Conservation (phyloP, 2,329 filamentous ascomycete species). For the Exophiala oligosperma region DNA sequence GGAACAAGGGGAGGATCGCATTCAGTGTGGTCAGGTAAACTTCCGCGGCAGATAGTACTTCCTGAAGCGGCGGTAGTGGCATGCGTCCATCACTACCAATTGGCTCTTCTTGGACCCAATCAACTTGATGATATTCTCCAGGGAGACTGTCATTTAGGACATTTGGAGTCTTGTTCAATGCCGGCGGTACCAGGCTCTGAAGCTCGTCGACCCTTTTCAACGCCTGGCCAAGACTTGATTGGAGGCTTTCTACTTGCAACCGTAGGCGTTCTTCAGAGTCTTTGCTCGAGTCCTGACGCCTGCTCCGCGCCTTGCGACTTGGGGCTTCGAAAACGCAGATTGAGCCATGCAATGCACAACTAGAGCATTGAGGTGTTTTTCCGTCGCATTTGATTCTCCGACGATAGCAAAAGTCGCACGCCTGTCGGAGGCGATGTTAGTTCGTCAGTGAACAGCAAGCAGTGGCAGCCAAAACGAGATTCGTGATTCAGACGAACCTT, state of each 20-base stretch:
- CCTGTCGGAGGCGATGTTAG: conserved; percentile 4
- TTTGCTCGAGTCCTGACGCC: conserved; percentile 1
- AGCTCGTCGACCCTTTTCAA: conserved; percentile 3
- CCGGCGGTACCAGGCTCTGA: neutral
- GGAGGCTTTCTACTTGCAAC: conserved; percentile 2
- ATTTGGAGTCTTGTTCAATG: neutral
- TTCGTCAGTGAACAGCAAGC: neutral
- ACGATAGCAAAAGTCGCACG: conserved; percentile 38
- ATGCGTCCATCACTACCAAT: neutral
- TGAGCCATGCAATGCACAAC: conserved; percentile 31
- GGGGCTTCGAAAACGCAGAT: conserved; percentile 11
- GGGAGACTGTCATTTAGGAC: neutral
- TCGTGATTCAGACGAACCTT: neutral
- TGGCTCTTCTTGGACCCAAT: neutral
- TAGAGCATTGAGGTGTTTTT: conserved; percentile 36
- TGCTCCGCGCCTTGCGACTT: conserved; percentile 5
- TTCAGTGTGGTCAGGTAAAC: conserved; percentile 16
- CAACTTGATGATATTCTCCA: neutral
- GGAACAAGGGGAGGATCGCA: conserved; percentile 21
- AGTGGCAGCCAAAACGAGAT: neutral
- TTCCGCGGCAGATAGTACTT: conserved; percentile 14
- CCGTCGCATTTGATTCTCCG: conserved; percentile 39
- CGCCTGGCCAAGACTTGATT: conserved; percentile 3
- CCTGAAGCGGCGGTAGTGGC: conserved; percentile 12
- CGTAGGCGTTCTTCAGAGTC: neutral